Evolutionary conservation across 192 early-diverging fungal genomes (phyloP).

Genomic region (Coemansia sp.): DNA sequence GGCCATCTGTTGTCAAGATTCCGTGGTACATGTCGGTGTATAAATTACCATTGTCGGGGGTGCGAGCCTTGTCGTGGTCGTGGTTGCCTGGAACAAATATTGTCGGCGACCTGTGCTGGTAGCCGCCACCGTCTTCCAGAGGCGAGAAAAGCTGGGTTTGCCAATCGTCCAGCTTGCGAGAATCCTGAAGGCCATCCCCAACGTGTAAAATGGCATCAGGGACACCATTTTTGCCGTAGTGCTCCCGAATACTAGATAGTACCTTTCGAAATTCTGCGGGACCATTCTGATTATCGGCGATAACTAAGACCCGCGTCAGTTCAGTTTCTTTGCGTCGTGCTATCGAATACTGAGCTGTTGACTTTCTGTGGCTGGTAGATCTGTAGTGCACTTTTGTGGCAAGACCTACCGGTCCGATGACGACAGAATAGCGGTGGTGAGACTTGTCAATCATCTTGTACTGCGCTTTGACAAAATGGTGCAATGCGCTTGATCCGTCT

Average conservation of each 20-base stretch:
- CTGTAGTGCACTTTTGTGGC: conserved; percentile 31
- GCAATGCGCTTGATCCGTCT: neutral
- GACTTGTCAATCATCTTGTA: conserved; percentile 28
- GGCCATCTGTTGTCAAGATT: conserved; percentile 21
- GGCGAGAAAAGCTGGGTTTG: conserved; percentile 69
- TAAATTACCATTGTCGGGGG: conserved; percentile 54
- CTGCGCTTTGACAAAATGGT: conserved; percentile 22
- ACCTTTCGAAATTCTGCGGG: conserved; percentile 29
- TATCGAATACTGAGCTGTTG: conserved; percentile 25
- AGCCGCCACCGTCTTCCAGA: conserved; percentile 54
- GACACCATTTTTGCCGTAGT: conserved; percentile 9
- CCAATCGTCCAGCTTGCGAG: conserved; percentile 63
- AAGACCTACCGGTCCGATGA: conserved; percentile 32
- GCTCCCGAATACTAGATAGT: neutral
- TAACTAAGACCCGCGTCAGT: conserved; percentile 28
- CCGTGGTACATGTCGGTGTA: conserved; percentile 56
- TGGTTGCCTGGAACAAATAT: conserved; percentile 80
- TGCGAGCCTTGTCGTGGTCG: conserved; percentile 61
- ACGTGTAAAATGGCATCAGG: conserved; percentile 66
- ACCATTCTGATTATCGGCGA: conserved; percentile 49
- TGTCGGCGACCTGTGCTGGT: conserved; percentile 60
- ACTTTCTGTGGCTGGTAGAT: conserved; percentile 20
- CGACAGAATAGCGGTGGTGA: conserved; percentile 41
- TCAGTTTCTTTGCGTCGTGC: conserved; percentile 3
- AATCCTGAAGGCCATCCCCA: conserved; percentile 69